Evolutionary conservation across 164 flowering plant genomes (phyloP).

Genomic region (Brasenia schreberi): DNA sequence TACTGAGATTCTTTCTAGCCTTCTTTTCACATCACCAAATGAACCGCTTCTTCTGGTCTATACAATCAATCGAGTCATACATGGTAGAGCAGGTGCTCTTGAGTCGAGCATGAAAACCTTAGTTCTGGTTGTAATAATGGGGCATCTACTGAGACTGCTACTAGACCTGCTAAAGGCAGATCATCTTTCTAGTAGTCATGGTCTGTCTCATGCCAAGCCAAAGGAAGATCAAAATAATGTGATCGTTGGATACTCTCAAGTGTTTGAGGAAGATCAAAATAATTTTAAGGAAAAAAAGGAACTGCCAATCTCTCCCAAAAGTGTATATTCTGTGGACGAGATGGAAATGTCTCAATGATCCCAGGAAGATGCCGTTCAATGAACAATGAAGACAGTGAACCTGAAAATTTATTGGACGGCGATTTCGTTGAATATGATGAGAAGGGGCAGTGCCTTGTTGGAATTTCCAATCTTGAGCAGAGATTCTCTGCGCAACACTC

Average conservation of each 20-base stretch:
- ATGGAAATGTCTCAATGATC: slow-evolving; percentile 61
- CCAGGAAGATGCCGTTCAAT: slow-evolving; percentile 57
- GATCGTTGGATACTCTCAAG: slow-evolving; percentile 14
- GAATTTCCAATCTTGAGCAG: slow-evolving; percentile 5
- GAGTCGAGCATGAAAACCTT: slow-evolving; percentile 78
- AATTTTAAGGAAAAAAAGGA: slow-evolving; percentile 37
- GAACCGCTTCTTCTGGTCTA: slow-evolving; percentile 90
- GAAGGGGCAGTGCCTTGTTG: slow-evolving; percentile 10
- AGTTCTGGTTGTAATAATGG: slow-evolving; percentile 26
- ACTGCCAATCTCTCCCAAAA: slow-evolving; percentile 1
- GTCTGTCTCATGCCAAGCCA: neutral
- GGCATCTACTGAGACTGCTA: slow-evolving; percentile 12
- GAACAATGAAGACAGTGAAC: slow-evolving; percentile 24
- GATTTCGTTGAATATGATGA: slow-evolving; percentile 11
- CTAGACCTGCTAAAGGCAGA: slow-evolving; percentile 14
- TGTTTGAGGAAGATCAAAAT: slow-evolving; percentile 36
- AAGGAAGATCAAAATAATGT: neutral
- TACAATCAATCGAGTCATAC: slow-evolving; percentile 78
- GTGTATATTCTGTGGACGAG: slow-evolving; percentile 87
- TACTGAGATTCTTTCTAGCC: slow-evolving; percentile 76
- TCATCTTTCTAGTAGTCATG: slow-evolving; percentile 3
- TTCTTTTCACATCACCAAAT: slow-evolving; percentile 77
- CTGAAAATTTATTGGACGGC: slow-evolving; percentile 21
- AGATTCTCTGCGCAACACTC: neutral
- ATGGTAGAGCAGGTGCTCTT: slow-evolving; percentile 77